Evolutionary conservation across 495 filamentous ascomycete genomes (phyloP), one percentile per base, ranked within the genome.

Genomic region (Aspergillus leporis): DNA sequence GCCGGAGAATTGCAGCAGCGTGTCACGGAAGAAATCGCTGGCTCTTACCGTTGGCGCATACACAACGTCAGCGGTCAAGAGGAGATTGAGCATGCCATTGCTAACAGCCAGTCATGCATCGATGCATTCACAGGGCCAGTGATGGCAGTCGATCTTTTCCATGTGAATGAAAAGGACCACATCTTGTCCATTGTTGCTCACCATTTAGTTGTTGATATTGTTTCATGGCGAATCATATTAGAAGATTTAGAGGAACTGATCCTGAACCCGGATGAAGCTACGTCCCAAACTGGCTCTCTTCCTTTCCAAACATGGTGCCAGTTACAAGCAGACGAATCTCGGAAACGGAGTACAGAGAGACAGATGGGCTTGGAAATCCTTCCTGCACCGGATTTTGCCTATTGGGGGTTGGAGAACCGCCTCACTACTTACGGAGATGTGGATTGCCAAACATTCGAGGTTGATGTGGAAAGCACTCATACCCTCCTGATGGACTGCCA

Each of bases 191-290:
- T 91, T 66, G 78, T 80, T 8, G 86, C 81, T 3, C 87, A 90
- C 62, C 88, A 90, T 60, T 69, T 90, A 1, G 85, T 87, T 4
- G 79, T 90, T 30, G 88, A 91, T 58, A 81, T 89, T 30, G 83
- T 87, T 9, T 90, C 88, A 0, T 90, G 87, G 87, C 76, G 82
- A 19, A 77, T 89, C 19, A 83, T 91, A 8, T 74, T 88, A 14
- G 77, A 87, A 51, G 88, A 91, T 52, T 58, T 90, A 40, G 87
- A 89, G 59, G 82, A 87, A 18, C 58, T 88, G 1, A 66, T 91
- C 4, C 59, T 77, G n/a, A 76, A 78, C 43, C 77, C 81, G 0
- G 60, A 66, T 9, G 68, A 67, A 55, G 47, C 59, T 0, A 43
- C 63, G 18, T 65, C 66, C 5, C 74, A 77, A 1, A 65, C 67